Base-by-base conservation (phyloP, 2,329 filamentous ascomycete species). In the Talaromyces sp. region DNA sequence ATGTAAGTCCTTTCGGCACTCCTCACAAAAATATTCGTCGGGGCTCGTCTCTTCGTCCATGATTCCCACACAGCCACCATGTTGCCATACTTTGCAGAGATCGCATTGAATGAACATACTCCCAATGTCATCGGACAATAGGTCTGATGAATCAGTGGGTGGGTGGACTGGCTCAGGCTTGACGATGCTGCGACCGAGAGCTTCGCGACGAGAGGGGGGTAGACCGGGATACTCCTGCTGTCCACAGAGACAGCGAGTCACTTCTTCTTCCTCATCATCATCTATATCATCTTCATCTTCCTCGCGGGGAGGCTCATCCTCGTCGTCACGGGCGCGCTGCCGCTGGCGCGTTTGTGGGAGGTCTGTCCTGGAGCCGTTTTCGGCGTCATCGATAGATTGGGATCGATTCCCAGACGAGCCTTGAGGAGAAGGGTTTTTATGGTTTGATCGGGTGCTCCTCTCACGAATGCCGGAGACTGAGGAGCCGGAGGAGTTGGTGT, bases 91-190 rank as follows among this genome's bases (percentile, higher is more conserved):
- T 71, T 96, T 95, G 80, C 94, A 99, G 60, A 90, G 82, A 75
- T 97, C 94, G 82, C 94, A 99, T 78, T 97, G 93, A 62, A 99
- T 92, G 75, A 97, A 99, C 75, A 97, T 88, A 47, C 92, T 93
- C 40, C 93, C 94, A 61, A 93, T 82, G 61, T 97, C 93, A 66
- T 96, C 91, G 29, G 86, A 85, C 58, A 90, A 80, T 58, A 78
- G 67, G 55, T 82, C 80, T 55, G 78, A 86, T 77, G 76, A 86
- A 76, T 71, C 80, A 73, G 72, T 81, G 75, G 76, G 85, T 76
- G 70, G 82, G 75, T 64, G 79, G 71, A 65, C 85, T 79, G 67
- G 80, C 53, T 83, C 80, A 54, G 84, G 81, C 63, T 84, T 85
- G 56, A 80, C 68, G 39, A 75, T 77, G 44, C 47, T 58, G 60